These are phyloP conservation scores for Moniliophthora roreri DNA, from an alignment of 1,284 basidiomycete genomes.

Conservation along the genomic window DNA sequence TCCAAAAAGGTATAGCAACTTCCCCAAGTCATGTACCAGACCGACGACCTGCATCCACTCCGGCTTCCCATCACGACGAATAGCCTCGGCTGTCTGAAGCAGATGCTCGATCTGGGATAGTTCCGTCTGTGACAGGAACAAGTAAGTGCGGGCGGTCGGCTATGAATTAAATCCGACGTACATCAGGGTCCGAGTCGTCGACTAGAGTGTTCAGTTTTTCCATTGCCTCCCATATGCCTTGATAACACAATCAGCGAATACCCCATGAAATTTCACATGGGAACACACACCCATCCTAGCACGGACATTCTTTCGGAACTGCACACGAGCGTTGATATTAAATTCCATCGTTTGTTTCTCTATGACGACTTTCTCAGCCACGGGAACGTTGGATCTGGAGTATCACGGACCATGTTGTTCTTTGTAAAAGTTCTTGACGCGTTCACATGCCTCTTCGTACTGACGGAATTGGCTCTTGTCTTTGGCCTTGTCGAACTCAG, in stretches of 20 bases:
- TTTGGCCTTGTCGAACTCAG: slow-evolving; percentile 70
- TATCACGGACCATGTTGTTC: slow-evolving; percentile 73
- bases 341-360: slow-evolving; percentile 87
- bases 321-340: slow-evolving; percentile 76
- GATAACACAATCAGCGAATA: no score
- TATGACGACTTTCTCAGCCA: slow-evolving; percentile 24
- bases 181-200: slow-evolving; percentile 88
- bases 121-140: slow-evolving; percentile 53
- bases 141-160: not conserved
- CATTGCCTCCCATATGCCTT: slow-evolving; percentile 76
- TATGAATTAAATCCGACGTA: slow-evolving; percentile 25
- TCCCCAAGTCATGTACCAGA: slow-evolving; percentile 86
- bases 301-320: slow-evolving; percentile 64
- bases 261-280: no score
- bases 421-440: slow-evolving; percentile 85
- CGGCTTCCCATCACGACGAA: slow-evolving; percentile 85
- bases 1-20: slow-evolving; percentile 80
- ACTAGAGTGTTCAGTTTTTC: slow-evolving; percentile 87
- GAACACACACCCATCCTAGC: slow-evolving; percentile 52
- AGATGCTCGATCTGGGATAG: slow-evolving; percentile 89
- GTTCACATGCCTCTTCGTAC: slow-evolving; percentile 78
- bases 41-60: slow-evolving; percentile 92
- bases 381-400: not conserved
- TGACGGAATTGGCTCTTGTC: slow-evolving; percentile 77
- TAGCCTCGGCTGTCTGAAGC: slow-evolving; percentile 90